phyloP scores from a whole-genome alignment of 768 basidiomycete species.

The Suillus bovinus region DNA sequence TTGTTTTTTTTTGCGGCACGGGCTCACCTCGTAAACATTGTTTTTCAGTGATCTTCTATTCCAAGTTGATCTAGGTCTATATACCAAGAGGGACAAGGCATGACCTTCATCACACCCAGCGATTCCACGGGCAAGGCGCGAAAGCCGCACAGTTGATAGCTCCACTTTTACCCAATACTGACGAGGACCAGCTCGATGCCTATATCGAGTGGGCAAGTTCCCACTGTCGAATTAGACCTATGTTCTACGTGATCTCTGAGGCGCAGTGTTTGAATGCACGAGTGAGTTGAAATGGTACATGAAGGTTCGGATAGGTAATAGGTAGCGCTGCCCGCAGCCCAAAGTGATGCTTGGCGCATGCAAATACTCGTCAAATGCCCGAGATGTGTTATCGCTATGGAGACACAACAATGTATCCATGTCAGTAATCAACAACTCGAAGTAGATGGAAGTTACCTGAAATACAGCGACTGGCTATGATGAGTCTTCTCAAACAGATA shows the following conservation, averaged over 20 bases:
- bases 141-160: background rate
- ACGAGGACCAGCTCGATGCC: background rate
- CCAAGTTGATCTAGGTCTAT: background rate
- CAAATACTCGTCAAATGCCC: background rate
- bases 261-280: background rate
- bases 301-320: background rate
- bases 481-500: background rate
- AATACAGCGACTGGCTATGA: background rate
- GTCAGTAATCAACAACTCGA: background rate
- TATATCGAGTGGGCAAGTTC: background rate
- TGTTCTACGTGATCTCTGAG: background rate
- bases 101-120: background rate
- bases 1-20: no score
- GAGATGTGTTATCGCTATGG: background rate
- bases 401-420: background rate
- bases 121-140: background rate
- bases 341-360: background rate
- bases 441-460: background rate
- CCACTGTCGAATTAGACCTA: background rate
- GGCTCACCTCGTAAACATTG: background rate
- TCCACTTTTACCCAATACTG: background rate
- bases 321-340: background rate
- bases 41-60: background rate
- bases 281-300: background rate
- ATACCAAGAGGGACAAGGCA: background rate